Conservation (phyloP, 2,329 filamentous ascomycete species). For the Tolypocladium inflatum region DNA sequence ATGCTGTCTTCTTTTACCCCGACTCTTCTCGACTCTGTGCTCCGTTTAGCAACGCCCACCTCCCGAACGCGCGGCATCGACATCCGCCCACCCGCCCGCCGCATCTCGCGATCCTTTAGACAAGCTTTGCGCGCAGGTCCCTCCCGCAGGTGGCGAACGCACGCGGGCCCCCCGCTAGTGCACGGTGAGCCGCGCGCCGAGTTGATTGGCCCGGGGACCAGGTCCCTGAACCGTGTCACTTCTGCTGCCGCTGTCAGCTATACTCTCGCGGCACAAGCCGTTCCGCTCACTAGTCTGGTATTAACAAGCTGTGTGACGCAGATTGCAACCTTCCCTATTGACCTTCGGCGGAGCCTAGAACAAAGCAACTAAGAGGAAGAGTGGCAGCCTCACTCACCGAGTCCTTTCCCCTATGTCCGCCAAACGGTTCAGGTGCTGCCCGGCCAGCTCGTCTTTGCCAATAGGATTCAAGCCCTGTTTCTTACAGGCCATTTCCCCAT, state of each 20-base stretch:
- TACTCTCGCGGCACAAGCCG: neutral
- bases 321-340: neutral
- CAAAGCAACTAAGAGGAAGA: too few species aligned
- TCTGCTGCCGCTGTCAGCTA: neutral
- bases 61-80: neutral
- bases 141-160: neutral
- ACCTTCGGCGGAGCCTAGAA: neutral
- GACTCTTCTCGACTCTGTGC: too few species aligned
- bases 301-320: neutral
- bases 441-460: neutral
- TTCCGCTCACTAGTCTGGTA: neutral
- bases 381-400: too few species aligned
- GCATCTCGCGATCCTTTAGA: neutral
- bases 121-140: neutral
- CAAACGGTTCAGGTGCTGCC: neutral
- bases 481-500: neutral
- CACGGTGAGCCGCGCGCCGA: neutral
- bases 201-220: neutral
- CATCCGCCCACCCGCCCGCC: neutral
- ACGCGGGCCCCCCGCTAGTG: neutral
- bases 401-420: too few species aligned
- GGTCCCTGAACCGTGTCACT: neutral
- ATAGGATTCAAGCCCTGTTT: neutral
- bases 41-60: neutral
- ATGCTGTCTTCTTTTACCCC: too few species aligned